Evolutionary conservation across 139 green algal species (phyloP), one percentile per base, ranked within the genome.

Genomic region (Zygnema circumcarinatum): DNA sequence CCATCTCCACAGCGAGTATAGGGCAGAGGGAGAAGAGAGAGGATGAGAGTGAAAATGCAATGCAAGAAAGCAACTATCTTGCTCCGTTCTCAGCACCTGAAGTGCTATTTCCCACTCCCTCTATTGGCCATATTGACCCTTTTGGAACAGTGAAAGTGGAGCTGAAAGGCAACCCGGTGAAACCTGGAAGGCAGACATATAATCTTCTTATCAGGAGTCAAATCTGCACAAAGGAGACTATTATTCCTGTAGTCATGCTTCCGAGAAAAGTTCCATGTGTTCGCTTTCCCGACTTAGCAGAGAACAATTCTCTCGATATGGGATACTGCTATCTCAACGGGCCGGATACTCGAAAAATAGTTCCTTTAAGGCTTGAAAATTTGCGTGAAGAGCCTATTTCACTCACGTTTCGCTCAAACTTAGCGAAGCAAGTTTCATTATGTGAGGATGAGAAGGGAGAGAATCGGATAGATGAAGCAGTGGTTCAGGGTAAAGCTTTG

Each of bases 361-460:
- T 47, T 41, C 69, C 69, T 56, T 47, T 78, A 11, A 41, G 39
- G 16, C 11, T 78, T 25, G 69, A 78, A 11, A 78, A 78, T 11
- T 11, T 78, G 3, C 69, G 3, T 47, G 7, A 7, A 56, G 69
- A 78, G 69, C 69, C 69, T 11, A 41, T 78, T 78, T 7, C 38
- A 41, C 69, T 78, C 38, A 56, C 69, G 7, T 78, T 78, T 47
- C 36, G 39, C 16, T 78, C 69, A 41, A 78, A 78, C 38, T 47
- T 78, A 47, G 69, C 69, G 11, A 78, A 78, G 39, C 69, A 78
- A 11, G 69, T 78, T 41, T 78, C 69, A 78, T 25, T 78, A 41
- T 78, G 38, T 78, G 69, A 78, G 69, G 69, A 78, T 78, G 69
- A 47, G 36, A 11, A 78, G 3, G 69, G 69, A 11, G 7, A 25